Base-by-base conservation (phyloP, 805 yeast genomes). In the Pichia cephalocereana region DNA sequence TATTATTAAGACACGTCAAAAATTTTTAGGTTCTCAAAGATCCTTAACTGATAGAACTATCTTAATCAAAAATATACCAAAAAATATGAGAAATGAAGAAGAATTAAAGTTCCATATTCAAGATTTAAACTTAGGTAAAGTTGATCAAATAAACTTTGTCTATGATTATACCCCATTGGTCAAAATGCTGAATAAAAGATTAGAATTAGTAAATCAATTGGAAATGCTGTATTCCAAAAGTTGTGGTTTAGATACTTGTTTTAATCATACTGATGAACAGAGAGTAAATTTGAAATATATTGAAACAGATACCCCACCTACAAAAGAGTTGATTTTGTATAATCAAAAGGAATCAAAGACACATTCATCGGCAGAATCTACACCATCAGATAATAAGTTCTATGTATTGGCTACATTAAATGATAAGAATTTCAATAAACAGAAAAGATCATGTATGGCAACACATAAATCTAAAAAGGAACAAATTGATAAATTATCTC, bases 1-100 rank as follows among this genome's bases (percentile, higher is more conserved):
- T 46, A 75, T 79, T 34, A 69, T 79, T 43, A 70, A 69, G 52
- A 72, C 77, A 1, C 63, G 84, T 39, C 84, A 79, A 55, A 69
- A 72, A 53, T 78, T 76, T 58, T 63, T 79, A 49, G 84, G 83
- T 0, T 70, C 78, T 6, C 83, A 79, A 56, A 70, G 76, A 60
- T 74, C 82, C 17, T 66, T 79, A 44, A 77, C 82, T 2, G 84
- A 79, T 60, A 62, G 83, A 50, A 79, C 84, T 7, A 76, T 79
- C 41, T 63, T 72, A 44, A 62, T 79, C 17, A 76, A 76, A 43
- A 79, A 79, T 38, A 77, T 79, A 18, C 84, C 84, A 0, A 62
- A 60, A 40, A 60, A 65, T 38, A 61, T 79, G 54, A 65, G 70
- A 43, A 67, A 69, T 52, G 78, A 76, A 17, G 54, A 54, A 8